These are phyloP conservation scores for Pinus taeda DNA, from an alignment of 75 land plant species.

Conservation along the genomic window DNA sequence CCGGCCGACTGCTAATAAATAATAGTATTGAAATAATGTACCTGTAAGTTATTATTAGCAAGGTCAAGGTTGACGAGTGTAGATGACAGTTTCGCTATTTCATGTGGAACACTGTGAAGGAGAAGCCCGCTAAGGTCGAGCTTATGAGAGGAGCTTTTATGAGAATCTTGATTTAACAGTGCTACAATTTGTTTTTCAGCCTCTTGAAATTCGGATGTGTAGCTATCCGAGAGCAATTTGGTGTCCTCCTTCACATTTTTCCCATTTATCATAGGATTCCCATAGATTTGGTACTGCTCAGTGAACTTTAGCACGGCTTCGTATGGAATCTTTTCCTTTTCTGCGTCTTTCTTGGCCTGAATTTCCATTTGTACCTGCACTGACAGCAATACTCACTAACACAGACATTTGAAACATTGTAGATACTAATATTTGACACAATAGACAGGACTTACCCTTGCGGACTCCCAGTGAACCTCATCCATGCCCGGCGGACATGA, in stretches of 20 bases:
- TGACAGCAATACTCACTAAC: background rate
- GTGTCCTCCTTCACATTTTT: background rate
- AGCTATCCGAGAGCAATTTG: too few species aligned
- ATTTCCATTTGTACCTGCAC: background rate
- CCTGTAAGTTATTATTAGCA: slow-evolving; percentile 61
- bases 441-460: too few species aligned
- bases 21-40: background rate
- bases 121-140: slow-evolving; percentile 52
- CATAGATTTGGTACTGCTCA: background rate
- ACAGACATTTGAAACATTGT: too few species aligned
- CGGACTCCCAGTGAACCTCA: too few species aligned
- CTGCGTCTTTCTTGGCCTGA: background rate
- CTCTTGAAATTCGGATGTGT: too few species aligned
- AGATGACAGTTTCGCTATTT: slow-evolving; percentile 15
- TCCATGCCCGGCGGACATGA: too few species aligned
- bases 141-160: slow-evolving; percentile 6
- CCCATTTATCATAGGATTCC: background rate
- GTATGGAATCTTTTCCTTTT: background rate
- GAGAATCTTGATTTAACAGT: background rate
- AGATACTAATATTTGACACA: too few species aligned
- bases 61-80: slow-evolving; percentile 41
- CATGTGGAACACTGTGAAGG: slow-evolving; percentile 27
- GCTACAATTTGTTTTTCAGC: background rate
- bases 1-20: background rate
- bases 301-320: background rate